Base-by-base conservation (phyloP, 495 filamentous ascomycete genomes). In the Cladorrhinum samala region DNA sequence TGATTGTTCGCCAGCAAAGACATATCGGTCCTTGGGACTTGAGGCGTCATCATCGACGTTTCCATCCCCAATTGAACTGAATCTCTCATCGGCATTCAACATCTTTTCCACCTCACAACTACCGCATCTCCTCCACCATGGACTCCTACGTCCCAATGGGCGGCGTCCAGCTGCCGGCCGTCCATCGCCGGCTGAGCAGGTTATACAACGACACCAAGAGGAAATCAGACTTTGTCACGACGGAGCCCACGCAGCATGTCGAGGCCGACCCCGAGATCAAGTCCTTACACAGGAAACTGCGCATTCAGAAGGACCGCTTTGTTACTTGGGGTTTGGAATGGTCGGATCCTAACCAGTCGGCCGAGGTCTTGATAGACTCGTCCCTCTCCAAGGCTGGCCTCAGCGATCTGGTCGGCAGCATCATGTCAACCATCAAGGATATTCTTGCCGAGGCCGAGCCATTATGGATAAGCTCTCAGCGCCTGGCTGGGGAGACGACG, bases 181-280 rank as follows among this genome's bases (percentile, higher is more conserved):
- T 83, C 55, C 81, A 82, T 66, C 80, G 85, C 54, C 83, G 89
- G 55, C 78, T 96, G 37, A 93, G 89, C 45, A 85, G 92, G 68
- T 80, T 95, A 60, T 96, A 95, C 69, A 87, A 89, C 58, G 89
- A 96, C 71, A 92, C 89, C 43, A 96, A 96, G 65, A 86, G 84
- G 47, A 90, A 87, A 13, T 91, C 86, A 68, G 87, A 91, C 65
- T 88, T 85, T 58, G 82, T 89, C 57, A 87, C 85, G 51, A 14
- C 16, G 24, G 87, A 85, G 17, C 83, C 84, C 6, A 79, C 78
- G 27, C 85, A 82, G 58, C 76, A 72, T 46, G 72, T 72, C 49
- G 76, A 75, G 25, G 68, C 69, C 43, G 77, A 79, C 49, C 78
- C 78, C 42, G 77, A 82, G 57, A 71, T 81, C 61, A 71, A 77